Conservation (phyloP, 306 rosid genomes). For the Sophora flavescens region DNA sequence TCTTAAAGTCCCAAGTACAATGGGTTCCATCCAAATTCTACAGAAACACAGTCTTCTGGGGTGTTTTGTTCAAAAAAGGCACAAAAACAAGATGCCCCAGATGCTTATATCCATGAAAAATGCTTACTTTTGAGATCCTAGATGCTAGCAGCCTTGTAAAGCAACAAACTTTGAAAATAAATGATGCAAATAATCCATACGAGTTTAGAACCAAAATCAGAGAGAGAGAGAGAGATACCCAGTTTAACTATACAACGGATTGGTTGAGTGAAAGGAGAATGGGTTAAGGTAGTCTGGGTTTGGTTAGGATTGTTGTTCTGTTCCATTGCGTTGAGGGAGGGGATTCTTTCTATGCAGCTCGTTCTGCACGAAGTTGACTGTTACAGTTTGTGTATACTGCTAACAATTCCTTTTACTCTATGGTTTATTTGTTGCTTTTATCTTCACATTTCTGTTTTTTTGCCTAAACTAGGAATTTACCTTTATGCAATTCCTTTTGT, state of each 20-base stretch:
- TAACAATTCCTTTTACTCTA: no score
- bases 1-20: not conserved
- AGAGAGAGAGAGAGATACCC: conserved; percentile 51
- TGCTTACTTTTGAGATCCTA: not conserved
- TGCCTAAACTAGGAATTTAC: no score
- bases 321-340: conserved; percentile 45
- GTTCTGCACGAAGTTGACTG: conserved; percentile 6
- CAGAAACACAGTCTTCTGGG: conserved; percentile 19
- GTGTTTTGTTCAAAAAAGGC: not conserved
- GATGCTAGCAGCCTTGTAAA: conserved; percentile 15
- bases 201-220: not conserved
- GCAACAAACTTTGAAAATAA: conserved; percentile 33
- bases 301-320: conserved; percentile 41
- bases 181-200: conserved; percentile 22
- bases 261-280: conserved; percentile 51
- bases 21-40: conserved; percentile 14
- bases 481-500: no score
- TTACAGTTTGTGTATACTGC: no score
- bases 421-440: no score
- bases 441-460: no score
- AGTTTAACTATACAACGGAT: conserved; percentile 91
- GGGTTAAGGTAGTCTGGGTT: conserved; percentile 23
- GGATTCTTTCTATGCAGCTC: not conserved
- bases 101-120: conserved; percentile 32
- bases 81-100: conserved; percentile 25